Evolutionary conservation across 768 basidiomycete genomes (phyloP).

Genomic region (Rhodotorula paludigena): DNA sequence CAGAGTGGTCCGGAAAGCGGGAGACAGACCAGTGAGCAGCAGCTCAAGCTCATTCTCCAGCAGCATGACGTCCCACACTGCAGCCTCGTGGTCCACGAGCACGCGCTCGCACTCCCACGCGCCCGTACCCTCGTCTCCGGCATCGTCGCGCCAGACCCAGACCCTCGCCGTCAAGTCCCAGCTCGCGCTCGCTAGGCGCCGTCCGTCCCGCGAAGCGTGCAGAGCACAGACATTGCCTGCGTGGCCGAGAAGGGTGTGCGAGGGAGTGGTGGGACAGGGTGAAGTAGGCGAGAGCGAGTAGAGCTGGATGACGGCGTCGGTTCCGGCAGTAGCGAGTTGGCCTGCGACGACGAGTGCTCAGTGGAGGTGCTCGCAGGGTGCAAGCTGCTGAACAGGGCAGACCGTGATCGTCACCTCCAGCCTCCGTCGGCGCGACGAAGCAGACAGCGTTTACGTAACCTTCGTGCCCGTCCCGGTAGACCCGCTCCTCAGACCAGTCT

Average conservation of each 20-base stretch:
- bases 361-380: no score
- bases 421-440: not conserved
- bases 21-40: constrained; percentile 16
- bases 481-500: not conserved
- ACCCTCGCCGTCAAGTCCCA: constrained; percentile 36
- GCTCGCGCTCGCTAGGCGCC: constrained; percentile 22
- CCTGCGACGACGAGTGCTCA: constrained; percentile 52
- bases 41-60: constrained; percentile 48
- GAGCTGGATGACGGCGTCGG: constrained; percentile 79
- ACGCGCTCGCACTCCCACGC: constrained; percentile 69
- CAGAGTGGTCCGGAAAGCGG: constrained; percentile 47
- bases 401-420: not conserved
- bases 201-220: constrained; percentile 49
- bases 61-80: constrained; percentile 87
- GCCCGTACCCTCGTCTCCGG: not conserved
- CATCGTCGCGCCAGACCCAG: constrained; percentile 1
- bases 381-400: not conserved
- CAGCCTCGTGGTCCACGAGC: constrained; percentile 76
- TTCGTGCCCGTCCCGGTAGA: not conserved
- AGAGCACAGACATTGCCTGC: constrained; percentile 81
- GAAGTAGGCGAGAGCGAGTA: constrained; percentile 58
- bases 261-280: constrained; percentile 54
- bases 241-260: constrained; percentile 77
- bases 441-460: constrained; percentile 14
- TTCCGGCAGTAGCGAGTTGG: constrained; percentile 75